Conservation (phyloP, 352 stramenopile species). For the Phytophthora meadii region DNA sequence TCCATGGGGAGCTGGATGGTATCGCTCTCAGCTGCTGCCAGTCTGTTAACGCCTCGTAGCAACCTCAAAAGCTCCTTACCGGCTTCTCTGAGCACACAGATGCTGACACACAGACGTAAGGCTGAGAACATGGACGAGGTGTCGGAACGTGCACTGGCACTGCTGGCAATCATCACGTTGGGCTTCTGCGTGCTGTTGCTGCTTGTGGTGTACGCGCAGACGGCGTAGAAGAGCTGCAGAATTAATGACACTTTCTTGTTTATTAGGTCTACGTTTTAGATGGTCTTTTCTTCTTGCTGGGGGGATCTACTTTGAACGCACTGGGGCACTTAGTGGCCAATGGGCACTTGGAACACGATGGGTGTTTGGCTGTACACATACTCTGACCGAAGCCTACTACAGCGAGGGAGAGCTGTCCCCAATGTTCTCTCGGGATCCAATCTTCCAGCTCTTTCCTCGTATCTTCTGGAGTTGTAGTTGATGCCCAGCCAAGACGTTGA, state of each 20-base stretch:
- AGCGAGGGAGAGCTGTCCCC: slow-evolving; percentile 62
- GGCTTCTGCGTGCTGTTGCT: slow-evolving; percentile 42
- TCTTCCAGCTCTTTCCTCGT: slow-evolving; percentile 63
- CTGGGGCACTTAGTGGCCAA: slow-evolving; percentile 63
- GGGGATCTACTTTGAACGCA: slow-evolving; percentile 36
- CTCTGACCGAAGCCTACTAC: slow-evolving; percentile 83
- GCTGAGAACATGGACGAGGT: slow-evolving; percentile 36
- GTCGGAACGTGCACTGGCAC: slow-evolving; percentile 42
- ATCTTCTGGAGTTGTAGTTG: slow-evolving; percentile 37
- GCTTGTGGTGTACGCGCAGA: slow-evolving; percentile 41
- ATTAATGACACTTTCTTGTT: slow-evolving; percentile 27
- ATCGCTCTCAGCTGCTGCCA: slow-evolving; percentile 35
- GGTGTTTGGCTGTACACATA: slow-evolving; percentile 60
- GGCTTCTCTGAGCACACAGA: slow-evolving; percentile 27
- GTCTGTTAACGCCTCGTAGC: slow-evolving; percentile 16
- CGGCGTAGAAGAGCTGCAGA: slow-evolving; percentile 15
- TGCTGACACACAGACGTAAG: slow-evolving; percentile 27
- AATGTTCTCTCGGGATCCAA: slow-evolving; percentile 69
- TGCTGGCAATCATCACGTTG: slow-evolving; percentile 43
- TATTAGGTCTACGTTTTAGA: background rate
- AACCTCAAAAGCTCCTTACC: slow-evolving; percentile 23
- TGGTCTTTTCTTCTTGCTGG: slow-evolving; percentile 4
- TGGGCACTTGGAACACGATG: slow-evolving; percentile 64
- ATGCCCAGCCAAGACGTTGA: slow-evolving; percentile 66
- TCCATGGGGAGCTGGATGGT: slow-evolving; percentile 34